A percentile compares a stretch with the other conserved stretches of the same genome.
Evolutionary conservation across 306 rosid species (phyloP).

Genomic region (Quercus engelmannii): DNA sequence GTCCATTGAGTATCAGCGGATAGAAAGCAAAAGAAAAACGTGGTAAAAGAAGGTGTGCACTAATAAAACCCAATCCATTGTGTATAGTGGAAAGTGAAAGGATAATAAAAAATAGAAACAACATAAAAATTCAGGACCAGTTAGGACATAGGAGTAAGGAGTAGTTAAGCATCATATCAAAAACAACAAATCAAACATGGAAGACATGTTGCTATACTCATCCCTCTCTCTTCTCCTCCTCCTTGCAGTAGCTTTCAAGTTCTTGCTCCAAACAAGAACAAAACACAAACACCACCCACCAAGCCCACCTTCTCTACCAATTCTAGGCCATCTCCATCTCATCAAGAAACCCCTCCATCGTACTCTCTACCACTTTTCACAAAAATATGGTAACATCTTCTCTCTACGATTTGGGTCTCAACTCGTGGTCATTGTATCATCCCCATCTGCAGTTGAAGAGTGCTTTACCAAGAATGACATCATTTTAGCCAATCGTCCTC

Average conservation of each 20-base stretch:
- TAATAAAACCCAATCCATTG: too few relatives aligned
- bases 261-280: conserved; percentile 10
- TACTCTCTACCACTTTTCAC: conserved; percentile 27
- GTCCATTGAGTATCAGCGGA: too few relatives aligned
- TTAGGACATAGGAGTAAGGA: too few relatives aligned
- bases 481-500: conserved; percentile 49
- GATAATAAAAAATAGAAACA: too few relatives aligned
- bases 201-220: too few relatives aligned
- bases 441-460: conserved; percentile 41
- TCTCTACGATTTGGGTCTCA: conserved; percentile 31
- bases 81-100: too few relatives aligned
- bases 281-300: conserved; percentile 44
- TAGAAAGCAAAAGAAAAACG: too few relatives aligned
- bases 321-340: conserved; percentile 59
- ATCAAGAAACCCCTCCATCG: conserved; percentile 39
- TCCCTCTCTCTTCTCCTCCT: neutral
- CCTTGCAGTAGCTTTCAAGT: conserved; percentile 15
- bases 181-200: too few relatives aligned
- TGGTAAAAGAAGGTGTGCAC: too few relatives aligned
- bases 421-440: conserved; percentile 42
- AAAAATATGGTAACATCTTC: conserved; percentile 36
- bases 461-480: conserved; percentile 71
- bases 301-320: conserved; percentile 44
- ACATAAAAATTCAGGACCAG: too few relatives aligned
- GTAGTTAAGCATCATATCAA: too few relatives aligned